Evolutionary conservation across 1,139 yeast genomes (phyloP).

Genomic region (Sugiyamaella grinbergsii): DNA sequence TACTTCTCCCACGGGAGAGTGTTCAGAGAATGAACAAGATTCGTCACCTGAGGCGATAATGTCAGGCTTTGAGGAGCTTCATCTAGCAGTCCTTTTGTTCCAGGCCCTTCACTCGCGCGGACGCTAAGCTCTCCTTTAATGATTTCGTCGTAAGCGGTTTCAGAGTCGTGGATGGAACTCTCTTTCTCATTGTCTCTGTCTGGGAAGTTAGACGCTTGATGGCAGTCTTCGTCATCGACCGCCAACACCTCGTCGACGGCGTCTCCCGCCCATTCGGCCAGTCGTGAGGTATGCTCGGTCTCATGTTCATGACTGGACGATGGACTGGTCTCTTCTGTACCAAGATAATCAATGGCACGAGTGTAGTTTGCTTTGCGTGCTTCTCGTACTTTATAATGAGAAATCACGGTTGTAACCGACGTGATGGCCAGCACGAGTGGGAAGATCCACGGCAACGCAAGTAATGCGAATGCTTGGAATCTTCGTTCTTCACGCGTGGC

Average conservation of each 20-base stretch:
- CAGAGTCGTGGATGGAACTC: neutral
- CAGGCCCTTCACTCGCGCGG: constrained; percentile 33
- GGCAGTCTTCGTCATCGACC: constrained; percentile 15
- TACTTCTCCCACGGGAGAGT: constrained; percentile 66
- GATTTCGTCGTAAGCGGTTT: constrained; percentile 8
- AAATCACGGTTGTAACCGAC: constrained; percentile 31
- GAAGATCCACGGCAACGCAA: constrained; percentile 33
- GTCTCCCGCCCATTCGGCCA: constrained; percentile 33
- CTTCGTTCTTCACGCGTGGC: constrained; percentile 28
- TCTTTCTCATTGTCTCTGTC: constrained; percentile 14
- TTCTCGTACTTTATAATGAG: constrained; percentile 31
- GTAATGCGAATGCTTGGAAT: constrained; percentile 25
- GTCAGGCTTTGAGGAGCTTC: constrained; percentile 30
- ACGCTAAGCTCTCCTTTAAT: constrained; percentile 26
- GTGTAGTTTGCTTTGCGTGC: constrained; percentile 24
- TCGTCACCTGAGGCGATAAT: constrained; percentile 45
- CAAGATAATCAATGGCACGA: constrained; percentile 5
- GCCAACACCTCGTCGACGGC: constrained; percentile 30
- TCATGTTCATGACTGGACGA: no score
- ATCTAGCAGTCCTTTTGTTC: constrained; percentile 29
- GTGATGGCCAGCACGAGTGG: constrained; percentile 34
- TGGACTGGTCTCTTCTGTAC: constrained; percentile 2
- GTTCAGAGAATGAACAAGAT: constrained; percentile 60
- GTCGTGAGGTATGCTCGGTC: constrained; percentile 23
- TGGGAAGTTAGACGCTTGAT: neutral